Evolutionary conservation across 257 asterid genomes (phyloP).

Genomic region (Solanum arcanum): DNA sequence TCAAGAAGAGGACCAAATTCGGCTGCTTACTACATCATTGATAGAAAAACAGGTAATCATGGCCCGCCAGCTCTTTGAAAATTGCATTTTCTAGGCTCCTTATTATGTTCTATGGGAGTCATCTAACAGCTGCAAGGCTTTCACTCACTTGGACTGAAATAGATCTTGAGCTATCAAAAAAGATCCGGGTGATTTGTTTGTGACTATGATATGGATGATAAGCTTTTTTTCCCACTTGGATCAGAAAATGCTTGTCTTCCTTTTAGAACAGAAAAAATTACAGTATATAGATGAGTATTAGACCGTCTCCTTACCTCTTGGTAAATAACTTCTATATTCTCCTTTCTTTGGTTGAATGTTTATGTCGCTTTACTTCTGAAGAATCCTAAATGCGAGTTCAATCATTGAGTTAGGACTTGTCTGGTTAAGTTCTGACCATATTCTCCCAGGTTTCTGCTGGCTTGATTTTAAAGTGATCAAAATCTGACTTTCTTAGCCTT

Average conservation of each 20-base stretch:
- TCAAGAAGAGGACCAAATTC: constrained; percentile 87
- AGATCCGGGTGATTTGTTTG: background rate
- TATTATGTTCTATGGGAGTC: background rate
- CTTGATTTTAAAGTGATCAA: background rate
- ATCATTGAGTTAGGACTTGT: background rate
- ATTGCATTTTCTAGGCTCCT: background rate
- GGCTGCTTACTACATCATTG: constrained; percentile 54
- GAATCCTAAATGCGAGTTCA: background rate
- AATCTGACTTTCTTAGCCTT: background rate
- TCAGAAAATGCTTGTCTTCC: background rate
- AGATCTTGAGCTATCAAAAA: background rate
- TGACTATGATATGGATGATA: background rate
- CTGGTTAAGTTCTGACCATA: background rate
- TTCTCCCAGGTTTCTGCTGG: background rate
- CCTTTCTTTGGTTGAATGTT: background rate
- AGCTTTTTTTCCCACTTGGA: background rate
- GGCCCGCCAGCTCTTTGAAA: background rate
- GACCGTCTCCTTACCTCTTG: background rate
- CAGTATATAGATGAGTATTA: background rate
- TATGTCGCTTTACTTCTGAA: background rate
- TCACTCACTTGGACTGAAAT: background rate
- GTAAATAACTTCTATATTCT: background rate
- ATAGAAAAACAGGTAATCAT: constrained; percentile 77
- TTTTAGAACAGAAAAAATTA: background rate
- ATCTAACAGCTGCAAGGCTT: background rate